Base-by-base conservation (phyloP, 345 rosid genomes). In the Heritiera fomes region DNA sequence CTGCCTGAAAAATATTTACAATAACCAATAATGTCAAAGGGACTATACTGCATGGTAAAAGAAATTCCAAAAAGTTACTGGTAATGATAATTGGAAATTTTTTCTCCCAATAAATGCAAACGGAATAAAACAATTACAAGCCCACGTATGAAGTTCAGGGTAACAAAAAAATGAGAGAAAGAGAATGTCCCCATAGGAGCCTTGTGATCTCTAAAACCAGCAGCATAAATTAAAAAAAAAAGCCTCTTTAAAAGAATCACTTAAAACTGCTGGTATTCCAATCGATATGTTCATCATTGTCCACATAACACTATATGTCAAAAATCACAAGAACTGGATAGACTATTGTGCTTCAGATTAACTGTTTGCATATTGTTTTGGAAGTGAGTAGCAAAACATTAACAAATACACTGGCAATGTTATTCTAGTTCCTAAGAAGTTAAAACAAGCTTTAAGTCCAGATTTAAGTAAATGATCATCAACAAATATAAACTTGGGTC, bases 1-100 rank as follows among this genome's bases (percentile, higher is more conserved):
- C 97, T 34, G 99, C 99, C 98, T 96, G 92, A 77, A 65, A 86
- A 70, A 80, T 38, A 64, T 32, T 78, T 41, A 68, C 14, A 34
- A 55, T 23, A 38, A 76, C 23, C 3, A 56, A 40, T 40, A 62
- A 41, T 8, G 18, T n/a, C 45, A 73, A 71, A 74, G 77, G 67
- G 72, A 77, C 45, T 52, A 18, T 52, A 56, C 47, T 55, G 62
- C 43, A 59, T 9, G 66, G 38, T 23, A 11, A 77, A 77, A 68
- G 32, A 67, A 58, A 23, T 32, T 70, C 64, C 63, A 73, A 55
- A 60, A 73, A n/a, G 79, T 46, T 64, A 30, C 30, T 18, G 65
- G 53, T 58, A 66, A 59, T 34, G 46, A 56, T 30, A 60, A 79
- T 72, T 47, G 40, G 40, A 12, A 34, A 58, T 15, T 69, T 72